Evolutionary conservation across 352 stramenopile species (phyloP), one percentile per base, ranked within the genome.

Genomic region (Aphanomyces stellatus): DNA sequence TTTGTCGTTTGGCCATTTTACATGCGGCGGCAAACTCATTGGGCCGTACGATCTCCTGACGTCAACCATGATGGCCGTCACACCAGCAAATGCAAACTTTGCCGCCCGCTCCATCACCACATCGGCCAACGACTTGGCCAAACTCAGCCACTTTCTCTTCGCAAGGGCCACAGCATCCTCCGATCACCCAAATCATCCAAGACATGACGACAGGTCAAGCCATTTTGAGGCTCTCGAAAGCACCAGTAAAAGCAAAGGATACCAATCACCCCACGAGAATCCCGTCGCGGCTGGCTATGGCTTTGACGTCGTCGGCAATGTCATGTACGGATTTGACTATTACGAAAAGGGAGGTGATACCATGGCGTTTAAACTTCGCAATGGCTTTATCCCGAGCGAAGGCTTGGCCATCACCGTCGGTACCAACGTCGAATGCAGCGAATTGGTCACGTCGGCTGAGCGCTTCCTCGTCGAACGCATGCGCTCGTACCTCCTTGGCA

Each of bases 261-360:
- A 86, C 17, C 76, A 72, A 59, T 67, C 71, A 0, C 63, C 71
- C 0, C 79, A 90, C 4, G 81, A 78, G 28, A 74, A 77, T 41
- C 79, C 77, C 3, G 67, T 90, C 17, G 69, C 77, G 2, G 79
- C 80, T 2, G 81, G 81, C 4, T 90, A 90, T 28, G 81, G 79
- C 19, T 80, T 90, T 49, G 81, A 90, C 49, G 81, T 78, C 57
- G 66, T 85, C 46, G 76, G 73, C 0, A 68, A 76, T 8, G 78
- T 72, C 0, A 73, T 85, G 46, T 88, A 78, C 78, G 81, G 81
- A 4, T 75, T 85, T 61, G 72, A 77, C 30, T 88, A 90, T 56
- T 74, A 74, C n/a, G 81, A 90, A 69, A 90, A 90, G 65, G 79
- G 78, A 30, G 80, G 78, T 2, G 81, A 90, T 62, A 83, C 79